A percentile compares a stretch with the other conserved stretches of the same genome.
Evolutionary conservation across 1,284 basidiomycete genomes (phyloP).

Genomic region (Microbotryum silenes-acaulis): DNA sequence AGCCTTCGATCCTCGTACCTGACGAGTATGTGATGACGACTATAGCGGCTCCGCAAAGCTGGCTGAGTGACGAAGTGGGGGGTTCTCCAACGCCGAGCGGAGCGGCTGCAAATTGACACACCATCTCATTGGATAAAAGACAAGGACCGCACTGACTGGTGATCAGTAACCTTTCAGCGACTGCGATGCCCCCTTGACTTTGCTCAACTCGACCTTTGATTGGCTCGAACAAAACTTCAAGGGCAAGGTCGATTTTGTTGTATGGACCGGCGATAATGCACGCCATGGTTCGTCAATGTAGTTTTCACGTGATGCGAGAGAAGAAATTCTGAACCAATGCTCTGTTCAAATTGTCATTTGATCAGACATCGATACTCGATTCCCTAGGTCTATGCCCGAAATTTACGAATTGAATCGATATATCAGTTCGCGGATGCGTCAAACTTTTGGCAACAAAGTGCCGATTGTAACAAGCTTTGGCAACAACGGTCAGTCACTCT

Average conservation of each 20-base stretch:
- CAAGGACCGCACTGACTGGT: conserved; percentile 55
- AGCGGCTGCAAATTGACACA: not conserved
- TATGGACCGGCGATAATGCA: conserved; percentile 90
- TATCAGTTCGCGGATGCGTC: conserved; percentile 62
- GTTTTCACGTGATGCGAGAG: not conserved
- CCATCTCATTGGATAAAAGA: conserved; percentile 10
- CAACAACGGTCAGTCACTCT: conserved; percentile 41
- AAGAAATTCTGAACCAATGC: not conserved
- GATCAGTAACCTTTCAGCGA: conserved; percentile 49
- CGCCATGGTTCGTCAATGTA: conserved; percentile 48
- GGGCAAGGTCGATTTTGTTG: conserved; percentile 77
- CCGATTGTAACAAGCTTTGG: conserved; percentile 79
- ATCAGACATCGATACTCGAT: conserved; percentile 64
- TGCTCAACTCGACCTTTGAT: conserved; percentile 73
- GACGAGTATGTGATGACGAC: too few relatives aligned
- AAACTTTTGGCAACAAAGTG: conserved; percentile 61
- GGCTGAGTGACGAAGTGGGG: too few relatives aligned
- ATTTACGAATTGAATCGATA: conserved; percentile 68
- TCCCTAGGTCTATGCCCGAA: conserved; percentile 71
- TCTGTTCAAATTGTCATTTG: not conserved
- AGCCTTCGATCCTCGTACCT: too few relatives aligned
- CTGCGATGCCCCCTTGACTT: conserved; percentile 72
- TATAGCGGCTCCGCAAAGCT: too few relatives aligned
- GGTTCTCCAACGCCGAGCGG: too few relatives aligned
- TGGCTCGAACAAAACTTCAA: conserved; percentile 73